Evolutionary conservation across 1,139 yeast genomes (phyloP).

Genomic region (Hemisphaericaspora subhashii): DNA sequence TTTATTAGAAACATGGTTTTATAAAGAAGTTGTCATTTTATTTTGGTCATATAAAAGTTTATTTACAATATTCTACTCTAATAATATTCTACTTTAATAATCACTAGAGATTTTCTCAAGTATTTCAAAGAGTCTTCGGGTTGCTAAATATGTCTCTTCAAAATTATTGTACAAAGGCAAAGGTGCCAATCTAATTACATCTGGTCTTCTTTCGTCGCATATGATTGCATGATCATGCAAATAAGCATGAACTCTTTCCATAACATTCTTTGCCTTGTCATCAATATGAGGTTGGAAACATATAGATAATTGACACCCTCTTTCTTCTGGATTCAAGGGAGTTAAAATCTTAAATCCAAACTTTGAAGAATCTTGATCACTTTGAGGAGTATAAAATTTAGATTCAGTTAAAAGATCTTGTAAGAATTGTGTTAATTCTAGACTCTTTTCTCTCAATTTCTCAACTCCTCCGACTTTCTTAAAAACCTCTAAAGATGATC

Average conservation of each 20-base stretch:
- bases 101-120: slow-evolving; percentile 19
- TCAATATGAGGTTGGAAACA: slow-evolving; percentile 56
- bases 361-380: slow-evolving; percentile 17
- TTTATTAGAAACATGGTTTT: slow-evolving; percentile 2
- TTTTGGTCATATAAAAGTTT: too few relatives aligned
- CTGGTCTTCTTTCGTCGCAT: slow-evolving; percentile 88
- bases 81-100: slow-evolving; percentile 1
- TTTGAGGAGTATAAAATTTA: slow-evolving; percentile 40
- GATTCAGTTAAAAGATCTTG: slow-evolving; percentile 46
- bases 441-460: slow-evolving; percentile 55
- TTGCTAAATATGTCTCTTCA: slow-evolving; percentile 55
- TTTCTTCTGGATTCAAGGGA: slow-evolving; percentile 53
- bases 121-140: slow-evolving; percentile 43
- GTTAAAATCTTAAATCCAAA: slow-evolving; percentile 71
- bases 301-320: slow-evolving; percentile 84
- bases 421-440: slow-evolving; percentile 58
- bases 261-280: slow-evolving; percentile 41
- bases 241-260: slow-evolving; percentile 59
- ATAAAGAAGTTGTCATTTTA: too few relatives aligned
- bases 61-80: not conserved
- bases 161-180: slow-evolving; percentile 80
- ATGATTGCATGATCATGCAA: slow-evolving; percentile 63
- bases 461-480: slow-evolving; percentile 63
- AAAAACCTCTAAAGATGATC: slow-evolving; percentile 65
- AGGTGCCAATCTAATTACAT: slow-evolving; percentile 84